Evolutionary conservation across 306 rosid species (phyloP).

Genomic region (Castanea crenata): DNA sequence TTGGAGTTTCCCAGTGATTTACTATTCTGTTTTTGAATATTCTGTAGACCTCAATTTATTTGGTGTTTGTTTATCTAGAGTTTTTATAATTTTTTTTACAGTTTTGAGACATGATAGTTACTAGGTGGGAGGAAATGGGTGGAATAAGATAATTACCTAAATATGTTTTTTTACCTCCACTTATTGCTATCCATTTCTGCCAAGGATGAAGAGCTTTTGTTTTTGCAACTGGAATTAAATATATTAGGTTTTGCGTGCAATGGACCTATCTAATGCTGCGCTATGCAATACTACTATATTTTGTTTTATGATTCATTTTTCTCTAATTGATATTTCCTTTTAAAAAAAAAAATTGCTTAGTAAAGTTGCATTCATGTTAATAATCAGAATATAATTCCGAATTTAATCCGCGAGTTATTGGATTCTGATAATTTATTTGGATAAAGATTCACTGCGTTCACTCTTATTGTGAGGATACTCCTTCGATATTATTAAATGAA

Average conservation of each 20-base stretch:
- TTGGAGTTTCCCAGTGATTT: conserved; percentile 71
- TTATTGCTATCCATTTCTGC: background rate
- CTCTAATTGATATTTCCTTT: background rate
- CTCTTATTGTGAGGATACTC: too few species aligned
- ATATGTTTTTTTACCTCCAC: background rate
- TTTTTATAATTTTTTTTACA: conserved; percentile 17
- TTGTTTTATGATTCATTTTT: background rate
- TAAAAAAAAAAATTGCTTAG: too few species aligned
- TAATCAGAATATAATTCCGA: too few species aligned
- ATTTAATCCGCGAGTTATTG: too few species aligned
- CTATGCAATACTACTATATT: background rate
- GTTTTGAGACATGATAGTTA: conserved; percentile 27
- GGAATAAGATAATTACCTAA: conserved; percentile 2
- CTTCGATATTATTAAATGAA: too few species aligned
- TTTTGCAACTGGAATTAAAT: conserved; percentile 13
- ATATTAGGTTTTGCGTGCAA: background rate
- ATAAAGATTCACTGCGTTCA: too few species aligned
- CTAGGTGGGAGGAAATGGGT: conserved; percentile 17
- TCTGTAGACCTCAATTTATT: conserved; percentile 25
- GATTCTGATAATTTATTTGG: too few species aligned
- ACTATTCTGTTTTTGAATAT: background rate
- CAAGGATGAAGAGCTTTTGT: background rate
- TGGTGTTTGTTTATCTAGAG: conserved; percentile 18
- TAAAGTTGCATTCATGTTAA: too few species aligned
- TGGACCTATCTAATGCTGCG: too few species aligned